Conservation (phyloP, 2,329 filamentous ascomycete species). For the Colletotrichum higginsianum region DNA sequence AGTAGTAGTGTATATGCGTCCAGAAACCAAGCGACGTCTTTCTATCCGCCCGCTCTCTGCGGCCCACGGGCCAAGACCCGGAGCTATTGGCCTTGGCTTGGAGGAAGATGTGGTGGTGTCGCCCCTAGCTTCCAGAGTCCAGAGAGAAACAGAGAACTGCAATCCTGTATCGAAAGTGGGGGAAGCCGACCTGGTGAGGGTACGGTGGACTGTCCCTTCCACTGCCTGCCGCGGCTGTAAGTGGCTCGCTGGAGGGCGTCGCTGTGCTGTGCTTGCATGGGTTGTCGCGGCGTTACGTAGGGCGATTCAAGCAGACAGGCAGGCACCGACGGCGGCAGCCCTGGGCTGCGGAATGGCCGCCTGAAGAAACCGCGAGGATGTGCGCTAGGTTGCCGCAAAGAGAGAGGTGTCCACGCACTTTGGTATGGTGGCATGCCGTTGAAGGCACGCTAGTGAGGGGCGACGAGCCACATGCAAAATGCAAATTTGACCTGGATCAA, state of each 20-base stretch:
- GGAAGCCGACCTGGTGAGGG: slow-evolving; percentile 23
- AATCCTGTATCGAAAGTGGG: slow-evolving; percentile 39
- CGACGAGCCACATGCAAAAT: slow-evolving; percentile 43
- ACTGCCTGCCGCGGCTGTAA: slow-evolving; percentile 31
- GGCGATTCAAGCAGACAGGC: slow-evolving; percentile 27
- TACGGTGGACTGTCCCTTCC: slow-evolving; percentile 19
- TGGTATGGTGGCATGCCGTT: slow-evolving; percentile 15
- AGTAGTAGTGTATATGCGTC: neutral
- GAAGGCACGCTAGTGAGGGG: slow-evolving; percentile 37
- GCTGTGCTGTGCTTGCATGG: slow-evolving; percentile 7
- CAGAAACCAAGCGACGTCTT: neutral
- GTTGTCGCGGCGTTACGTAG: slow-evolving; percentile 33
- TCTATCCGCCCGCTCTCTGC: slow-evolving; percentile 12
- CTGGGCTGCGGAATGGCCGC: slow-evolving; percentile 35
- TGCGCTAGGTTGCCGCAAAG: slow-evolving; percentile 13
- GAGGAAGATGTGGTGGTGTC: slow-evolving; percentile 11
- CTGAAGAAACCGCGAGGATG: slow-evolving; percentile 29
- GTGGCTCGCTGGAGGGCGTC: slow-evolving; percentile 11
- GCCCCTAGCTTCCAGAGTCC: slow-evolving; percentile 32
- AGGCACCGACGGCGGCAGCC: slow-evolving; percentile 1
- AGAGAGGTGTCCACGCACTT: slow-evolving; percentile 8
- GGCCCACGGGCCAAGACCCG: neutral
- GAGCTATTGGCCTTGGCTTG: slow-evolving; percentile 5
- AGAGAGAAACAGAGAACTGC: slow-evolving; percentile 19
- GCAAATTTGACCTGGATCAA: slow-evolving; percentile 43